phyloP scores from a whole-genome alignment of 2,329 filamentous ascomycete genomes.

The Thielaviopsis punctulata region DNA sequence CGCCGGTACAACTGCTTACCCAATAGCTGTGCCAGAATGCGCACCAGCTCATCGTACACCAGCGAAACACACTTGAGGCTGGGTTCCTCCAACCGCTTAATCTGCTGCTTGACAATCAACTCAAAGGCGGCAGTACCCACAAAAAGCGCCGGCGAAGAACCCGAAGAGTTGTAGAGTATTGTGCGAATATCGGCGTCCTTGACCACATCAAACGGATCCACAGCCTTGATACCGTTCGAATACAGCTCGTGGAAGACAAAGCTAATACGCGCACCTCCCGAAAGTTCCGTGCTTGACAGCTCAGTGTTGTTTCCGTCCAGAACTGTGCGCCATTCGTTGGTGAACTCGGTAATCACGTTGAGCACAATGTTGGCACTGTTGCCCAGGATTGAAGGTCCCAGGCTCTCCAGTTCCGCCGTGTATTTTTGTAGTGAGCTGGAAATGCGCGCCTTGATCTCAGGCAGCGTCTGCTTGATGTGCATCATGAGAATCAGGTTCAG shows the following conservation, averaged over 20 bases:
- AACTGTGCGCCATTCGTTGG: slow-evolving; percentile 91
- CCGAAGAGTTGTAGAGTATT: slow-evolving; percentile 97
- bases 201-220: slow-evolving; percentile 93
- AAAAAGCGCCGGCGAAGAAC: slow-evolving; percentile 88
- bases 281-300: slow-evolving; percentile 83
- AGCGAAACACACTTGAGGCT: slow-evolving; percentile 94
- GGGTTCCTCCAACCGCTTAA: slow-evolving; percentile 88
- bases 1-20: slow-evolving; percentile 78
- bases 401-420: slow-evolving; percentile 55
- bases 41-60: slow-evolving; percentile 92
- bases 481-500: slow-evolving; percentile 99
- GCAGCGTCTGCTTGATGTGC: slow-evolving; percentile 99
- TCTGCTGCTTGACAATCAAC: slow-evolving; percentile 96
- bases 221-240: slow-evolving; percentile 89
- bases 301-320: slow-evolving; percentile 94
- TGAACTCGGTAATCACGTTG: slow-evolving; percentile 98
- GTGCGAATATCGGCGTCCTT: slow-evolving; percentile 97
- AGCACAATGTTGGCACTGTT: slow-evolving; percentile 94
- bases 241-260: slow-evolving; percentile 99
- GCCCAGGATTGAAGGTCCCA: slow-evolving; percentile 88
- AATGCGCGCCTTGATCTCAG: slow-evolving; percentile 95
- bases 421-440: slow-evolving; percentile 91
- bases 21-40: slow-evolving; percentile 80
- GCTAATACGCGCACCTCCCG: slow-evolving; percentile 91
- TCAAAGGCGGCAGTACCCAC: slow-evolving; percentile 98